Evolutionary conservation across 495 filamentous ascomycete genomes (phyloP).

Genomic region (Neurospora sp.): DNA sequence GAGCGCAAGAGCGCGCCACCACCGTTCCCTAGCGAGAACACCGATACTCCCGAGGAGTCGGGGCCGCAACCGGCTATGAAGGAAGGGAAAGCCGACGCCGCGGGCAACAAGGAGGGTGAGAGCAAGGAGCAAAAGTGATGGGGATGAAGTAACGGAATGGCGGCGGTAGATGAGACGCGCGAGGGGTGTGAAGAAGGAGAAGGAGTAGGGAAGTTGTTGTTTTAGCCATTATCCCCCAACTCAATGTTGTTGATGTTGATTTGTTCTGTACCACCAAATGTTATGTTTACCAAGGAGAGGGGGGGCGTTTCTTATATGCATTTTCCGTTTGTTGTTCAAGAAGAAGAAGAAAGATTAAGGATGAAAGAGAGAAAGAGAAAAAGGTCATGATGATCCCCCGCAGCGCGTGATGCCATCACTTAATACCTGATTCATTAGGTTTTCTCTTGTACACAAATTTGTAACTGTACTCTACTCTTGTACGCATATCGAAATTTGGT

Average conservation of each 20-base stretch:
- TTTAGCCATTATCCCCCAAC: background rate
- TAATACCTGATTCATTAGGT: background rate
- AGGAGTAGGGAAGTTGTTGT: background rate
- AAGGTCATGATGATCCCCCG: background rate
- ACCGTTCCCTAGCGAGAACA: constrained; percentile 40
- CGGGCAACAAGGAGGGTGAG: constrained; percentile 3
- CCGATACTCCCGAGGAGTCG: constrained; percentile 20
- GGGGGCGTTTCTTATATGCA: background rate
- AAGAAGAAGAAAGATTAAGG: background rate
- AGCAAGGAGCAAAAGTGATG: background rate
- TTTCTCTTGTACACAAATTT: constrained; percentile 3
- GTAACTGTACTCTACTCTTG: constrained; percentile 1
- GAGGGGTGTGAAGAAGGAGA: background rate
- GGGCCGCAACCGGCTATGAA: constrained; percentile 11
- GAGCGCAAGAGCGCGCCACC: constrained; percentile 39
- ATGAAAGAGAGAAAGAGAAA: background rate
- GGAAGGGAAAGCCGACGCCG: constrained; percentile 3
- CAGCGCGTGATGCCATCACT: background rate
- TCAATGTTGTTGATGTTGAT: background rate
- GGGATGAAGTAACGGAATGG: background rate
- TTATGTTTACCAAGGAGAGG: background rate
- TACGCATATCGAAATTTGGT: background rate
- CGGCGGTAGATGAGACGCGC: background rate
- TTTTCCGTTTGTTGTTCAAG: background rate
- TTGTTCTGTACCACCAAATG: background rate